phyloP scores from a whole-genome alignment of 2,329 filamentous ascomycete genomes.

The Phyllosticta citribraziliensis region DNA sequence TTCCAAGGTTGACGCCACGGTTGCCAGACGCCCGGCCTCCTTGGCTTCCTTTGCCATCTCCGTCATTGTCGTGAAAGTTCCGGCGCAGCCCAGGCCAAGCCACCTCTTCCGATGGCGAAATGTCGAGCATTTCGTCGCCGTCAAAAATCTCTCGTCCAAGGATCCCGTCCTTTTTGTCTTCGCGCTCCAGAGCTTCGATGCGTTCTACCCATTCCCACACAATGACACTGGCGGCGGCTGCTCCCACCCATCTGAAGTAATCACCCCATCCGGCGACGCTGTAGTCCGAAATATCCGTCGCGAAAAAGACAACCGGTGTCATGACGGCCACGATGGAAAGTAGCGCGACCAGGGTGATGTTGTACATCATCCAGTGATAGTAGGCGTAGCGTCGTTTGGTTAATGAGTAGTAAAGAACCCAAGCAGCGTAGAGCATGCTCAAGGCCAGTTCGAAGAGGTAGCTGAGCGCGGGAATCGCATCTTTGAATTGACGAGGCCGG shows the following conservation, averaged over 20 bases:
- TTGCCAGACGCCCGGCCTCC: slow-evolving; percentile 18
- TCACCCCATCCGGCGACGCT: slow-evolving; percentile 88
- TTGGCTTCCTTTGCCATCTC: slow-evolving; percentile 20
- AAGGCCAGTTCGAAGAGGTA: slow-evolving; percentile 85
- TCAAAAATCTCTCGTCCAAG: slow-evolving; percentile 86
- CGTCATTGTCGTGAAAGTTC: slow-evolving; percentile 22
- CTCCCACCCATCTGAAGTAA: slow-evolving; percentile 93
- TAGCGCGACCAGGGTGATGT: slow-evolving; percentile 70
- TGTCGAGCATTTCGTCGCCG: slow-evolving; percentile 82
- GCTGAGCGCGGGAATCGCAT: slow-evolving; percentile 81
- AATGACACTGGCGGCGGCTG: slow-evolving; percentile 86
- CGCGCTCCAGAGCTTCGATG: slow-evolving; percentile 83
- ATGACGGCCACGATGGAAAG: slow-evolving; percentile 74
- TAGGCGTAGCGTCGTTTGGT: slow-evolving; percentile 87
- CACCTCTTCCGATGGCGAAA: slow-evolving; percentile 49
- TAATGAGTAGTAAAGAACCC: slow-evolving; percentile 89
- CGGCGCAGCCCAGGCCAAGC: slow-evolving; percentile 38
- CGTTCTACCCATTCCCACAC: slow-evolving; percentile 98
- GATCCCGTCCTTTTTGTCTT: slow-evolving; percentile 90
- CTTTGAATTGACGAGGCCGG: slow-evolving; percentile 67
- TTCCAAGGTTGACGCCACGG: slow-evolving; percentile 18
- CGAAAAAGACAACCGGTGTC: slow-evolving; percentile 86
- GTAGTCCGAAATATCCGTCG: slow-evolving; percentile 77
- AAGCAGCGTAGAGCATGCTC: slow-evolving; percentile 79
- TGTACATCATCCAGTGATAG: slow-evolving; percentile 83